These are phyloP conservation scores for Actinidia arguta DNA, from an alignment of 179 eudicot genomes.

Conservation along the genomic window DNA sequence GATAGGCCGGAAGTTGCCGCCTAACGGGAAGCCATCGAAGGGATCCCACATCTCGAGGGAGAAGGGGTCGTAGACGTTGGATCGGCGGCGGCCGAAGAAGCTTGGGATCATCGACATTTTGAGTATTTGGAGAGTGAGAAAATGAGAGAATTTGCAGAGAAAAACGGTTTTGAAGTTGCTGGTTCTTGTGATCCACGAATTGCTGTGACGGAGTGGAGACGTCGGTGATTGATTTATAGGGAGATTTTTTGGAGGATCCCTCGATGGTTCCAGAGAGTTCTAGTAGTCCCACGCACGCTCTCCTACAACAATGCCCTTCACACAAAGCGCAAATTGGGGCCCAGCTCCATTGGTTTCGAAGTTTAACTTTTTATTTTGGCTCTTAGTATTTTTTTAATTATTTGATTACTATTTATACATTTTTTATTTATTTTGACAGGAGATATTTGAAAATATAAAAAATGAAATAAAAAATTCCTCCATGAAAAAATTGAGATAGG, in stretches of 20 bases:
- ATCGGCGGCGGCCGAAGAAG: constrained; percentile 25
- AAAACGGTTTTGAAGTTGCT: neutral
- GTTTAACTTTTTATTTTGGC: neutral
- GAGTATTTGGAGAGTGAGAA: neutral
- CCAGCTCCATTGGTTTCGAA: too few relatives aligned
- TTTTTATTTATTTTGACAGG: neutral
- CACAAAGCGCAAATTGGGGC: neutral
- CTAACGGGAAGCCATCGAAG: constrained; percentile 20
- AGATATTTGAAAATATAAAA: neutral
- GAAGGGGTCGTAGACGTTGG: constrained; percentile 36
- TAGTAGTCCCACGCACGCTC: neutral
- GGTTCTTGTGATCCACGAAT: neutral
- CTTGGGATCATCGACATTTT: constrained; percentile 21
- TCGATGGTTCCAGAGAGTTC: constrained; percentile 12
- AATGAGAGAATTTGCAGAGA: neutral
- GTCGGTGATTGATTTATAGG: neutral
- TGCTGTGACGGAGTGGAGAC: neutral
- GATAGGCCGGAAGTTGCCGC: constrained; percentile 7
- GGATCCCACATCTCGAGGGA: constrained; percentile 42
- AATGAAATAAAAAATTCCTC: too few relatives aligned
- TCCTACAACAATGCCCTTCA: neutral
- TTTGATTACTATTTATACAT: too few relatives aligned
- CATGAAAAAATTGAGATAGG: neutral
- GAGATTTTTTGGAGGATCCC: neutral
- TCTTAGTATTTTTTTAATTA: neutral